Evolutionary conservation across 83 land plant genomes (phyloP).

Genomic region (Picea abies): DNA sequence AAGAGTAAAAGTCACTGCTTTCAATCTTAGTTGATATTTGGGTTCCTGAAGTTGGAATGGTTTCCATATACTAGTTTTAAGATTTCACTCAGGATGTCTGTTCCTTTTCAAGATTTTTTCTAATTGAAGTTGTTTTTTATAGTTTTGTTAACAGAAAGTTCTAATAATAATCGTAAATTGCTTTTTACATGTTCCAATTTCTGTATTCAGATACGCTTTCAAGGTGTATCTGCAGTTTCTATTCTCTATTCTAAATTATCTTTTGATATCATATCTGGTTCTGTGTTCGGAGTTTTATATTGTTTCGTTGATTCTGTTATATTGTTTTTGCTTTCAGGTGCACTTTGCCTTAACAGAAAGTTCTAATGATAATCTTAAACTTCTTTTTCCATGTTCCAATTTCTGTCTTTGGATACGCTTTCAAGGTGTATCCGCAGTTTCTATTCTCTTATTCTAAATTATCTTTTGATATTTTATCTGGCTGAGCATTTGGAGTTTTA

Average conservation of each 20-base stretch:
- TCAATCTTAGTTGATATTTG: too few species aligned
- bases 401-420: background rate
- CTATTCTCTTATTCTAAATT: background rate
- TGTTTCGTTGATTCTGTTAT: background rate
- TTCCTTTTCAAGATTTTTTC: too few species aligned
- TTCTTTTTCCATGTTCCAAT: background rate
- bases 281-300: background rate
- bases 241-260: background rate
- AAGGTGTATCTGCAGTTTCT: background rate
- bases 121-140: too few species aligned
- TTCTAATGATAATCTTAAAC: background rate
- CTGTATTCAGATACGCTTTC: background rate
- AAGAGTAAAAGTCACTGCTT: too few species aligned
- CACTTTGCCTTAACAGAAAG: background rate
- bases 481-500: background rate
- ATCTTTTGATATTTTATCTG: background rate
- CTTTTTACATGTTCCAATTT: background rate
- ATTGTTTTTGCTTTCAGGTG: conserved; percentile 46
- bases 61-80: too few species aligned
- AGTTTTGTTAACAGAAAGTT: too few species aligned
- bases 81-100: too few species aligned
- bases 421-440: background rate
- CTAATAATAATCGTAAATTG: background rate
- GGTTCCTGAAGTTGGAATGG: too few species aligned
- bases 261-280: background rate